Evolutionary conservation across 2,329 filamentous ascomycete species (phyloP).

Genomic region (Exophiala lecanii-corni): DNA sequence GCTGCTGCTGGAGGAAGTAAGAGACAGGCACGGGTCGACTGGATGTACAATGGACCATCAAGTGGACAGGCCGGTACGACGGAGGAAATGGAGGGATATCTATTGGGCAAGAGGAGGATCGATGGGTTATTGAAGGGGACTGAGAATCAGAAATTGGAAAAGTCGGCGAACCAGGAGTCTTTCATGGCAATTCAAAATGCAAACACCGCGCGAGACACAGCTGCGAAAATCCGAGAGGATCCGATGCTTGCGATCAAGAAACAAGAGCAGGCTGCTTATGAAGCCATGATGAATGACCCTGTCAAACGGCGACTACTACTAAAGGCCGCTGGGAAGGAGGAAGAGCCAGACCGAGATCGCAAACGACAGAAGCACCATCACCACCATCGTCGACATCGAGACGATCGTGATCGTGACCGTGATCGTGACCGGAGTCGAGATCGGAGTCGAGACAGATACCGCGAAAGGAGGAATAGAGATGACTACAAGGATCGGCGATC

Average conservation of each 20-base stretch:
- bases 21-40: constrained; percentile 79
- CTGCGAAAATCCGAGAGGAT: constrained; percentile 82
- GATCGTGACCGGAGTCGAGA: constrained; percentile 11
- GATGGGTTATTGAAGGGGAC: constrained; percentile 80
- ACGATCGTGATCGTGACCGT: constrained; percentile 11
- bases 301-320: constrained; percentile 48
- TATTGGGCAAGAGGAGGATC: constrained; percentile 87
- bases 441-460: constrained; percentile 17
- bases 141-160: constrained; percentile 75
- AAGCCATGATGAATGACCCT: constrained; percentile 48
- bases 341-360: constrained; percentile 31
- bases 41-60: constrained; percentile 93
- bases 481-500: constrained; percentile 22
- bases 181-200: constrained; percentile 63
- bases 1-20: constrained; percentile 83
- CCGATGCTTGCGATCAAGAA: constrained; percentile 90
- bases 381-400: constrained; percentile 25
- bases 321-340: constrained; percentile 41
- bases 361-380: constrained; percentile 47
- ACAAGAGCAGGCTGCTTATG: constrained; percentile 77
- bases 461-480: constrained; percentile 8
- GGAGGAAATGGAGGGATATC: constrained; percentile 89
- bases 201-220: constrained; percentile 72
- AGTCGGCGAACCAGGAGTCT: constrained; percentile 61
- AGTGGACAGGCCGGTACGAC: constrained; percentile 67